Evolutionary conservation across 495 filamentous ascomycete genomes (phyloP).

Genomic region (Bryoglossum gracile): DNA sequence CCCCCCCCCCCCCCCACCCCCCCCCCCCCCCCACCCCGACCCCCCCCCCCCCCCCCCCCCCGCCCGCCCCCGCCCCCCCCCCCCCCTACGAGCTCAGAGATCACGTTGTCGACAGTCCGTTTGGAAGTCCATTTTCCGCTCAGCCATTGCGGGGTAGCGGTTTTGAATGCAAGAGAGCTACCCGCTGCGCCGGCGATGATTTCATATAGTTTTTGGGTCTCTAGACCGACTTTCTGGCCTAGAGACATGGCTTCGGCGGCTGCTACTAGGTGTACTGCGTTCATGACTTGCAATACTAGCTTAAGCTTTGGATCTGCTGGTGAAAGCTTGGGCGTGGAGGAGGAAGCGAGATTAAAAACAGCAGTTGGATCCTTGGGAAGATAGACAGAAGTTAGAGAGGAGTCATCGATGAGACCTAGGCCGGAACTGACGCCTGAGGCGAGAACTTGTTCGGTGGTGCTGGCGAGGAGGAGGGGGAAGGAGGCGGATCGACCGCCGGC

Average conservation of each 20-base stretch:
- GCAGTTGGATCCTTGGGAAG: constrained; percentile 29
- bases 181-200: constrained; percentile 68
- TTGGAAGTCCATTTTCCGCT: constrained; percentile 22
- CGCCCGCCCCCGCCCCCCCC: too few species aligned
- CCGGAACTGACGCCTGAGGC: constrained; percentile 51
- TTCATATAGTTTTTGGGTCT: constrained; percentile 56
- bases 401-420: constrained; percentile 61
- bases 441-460: constrained; percentile 66
- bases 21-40: too few species aligned
- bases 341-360: constrained; percentile 15
- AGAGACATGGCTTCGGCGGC: constrained; percentile 62
- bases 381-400: constrained; percentile 60
- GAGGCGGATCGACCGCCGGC: constrained; percentile 50
- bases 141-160: constrained; percentile 50
- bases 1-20: too few species aligned
- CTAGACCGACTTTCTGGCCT: constrained; percentile 53
- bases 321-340: constrained; percentile 17
- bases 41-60: too few species aligned
- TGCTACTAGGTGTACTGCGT: constrained; percentile 56
- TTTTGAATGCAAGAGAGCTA: constrained; percentile 52
- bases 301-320: constrained; percentile 37
- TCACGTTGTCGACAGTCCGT: constrained; percentile 18
- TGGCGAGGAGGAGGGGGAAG: constrained; percentile 64
- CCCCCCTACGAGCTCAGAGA: constrained; percentile 20
- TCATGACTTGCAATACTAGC: constrained; percentile 53